Conservation (phyloP, 2,329 filamentous ascomycete species). For the Lasiodiplodia hormozganensis region DNA sequence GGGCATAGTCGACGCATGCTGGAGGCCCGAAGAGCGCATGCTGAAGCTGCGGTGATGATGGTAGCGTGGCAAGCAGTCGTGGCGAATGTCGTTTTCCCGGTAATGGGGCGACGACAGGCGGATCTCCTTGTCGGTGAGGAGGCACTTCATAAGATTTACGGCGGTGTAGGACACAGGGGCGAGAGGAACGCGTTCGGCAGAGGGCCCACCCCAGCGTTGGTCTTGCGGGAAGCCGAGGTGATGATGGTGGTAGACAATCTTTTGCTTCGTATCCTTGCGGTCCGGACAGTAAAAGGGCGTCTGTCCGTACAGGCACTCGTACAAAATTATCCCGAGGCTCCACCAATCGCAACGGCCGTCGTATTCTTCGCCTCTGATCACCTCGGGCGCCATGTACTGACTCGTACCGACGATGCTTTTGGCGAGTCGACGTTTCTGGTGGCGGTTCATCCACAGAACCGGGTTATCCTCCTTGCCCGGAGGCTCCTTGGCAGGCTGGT, state of each 20-base stretch:
- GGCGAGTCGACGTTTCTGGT: conserved; percentile 71
- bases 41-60: conserved; percentile 22
- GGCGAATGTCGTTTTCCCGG: conserved; percentile 65
- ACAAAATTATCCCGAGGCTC: conserved; percentile 94
- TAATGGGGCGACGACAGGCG: conserved; percentile 82
- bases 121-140: conserved; percentile 76
- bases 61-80: conserved; percentile 25
- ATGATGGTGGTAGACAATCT: conserved; percentile 77
- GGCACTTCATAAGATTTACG: conserved; percentile 74
- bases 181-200: conserved; percentile 49
- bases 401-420: conserved; percentile 92
- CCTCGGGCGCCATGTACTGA: conserved; percentile 98
- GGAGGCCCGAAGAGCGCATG: conserved; percentile 1
- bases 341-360: conserved; percentile 96
- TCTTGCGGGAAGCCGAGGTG: conserved; percentile 74
- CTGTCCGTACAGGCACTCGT: conserved; percentile 90
- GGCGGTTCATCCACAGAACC: conserved; percentile 52
- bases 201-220: conserved; percentile 60
- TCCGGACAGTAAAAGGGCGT: conserved; percentile 89
- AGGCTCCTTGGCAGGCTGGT: conserved; percentile 32
- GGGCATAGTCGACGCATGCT: neutral
- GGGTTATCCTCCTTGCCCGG: conserved; percentile 11
- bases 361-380: conserved; percentile 80
- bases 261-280: conserved; percentile 82
- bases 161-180: conserved; percentile 70